Base-by-base conservation (phyloP, 441 rosid genomes). In the Isatis lusitanica region DNA sequence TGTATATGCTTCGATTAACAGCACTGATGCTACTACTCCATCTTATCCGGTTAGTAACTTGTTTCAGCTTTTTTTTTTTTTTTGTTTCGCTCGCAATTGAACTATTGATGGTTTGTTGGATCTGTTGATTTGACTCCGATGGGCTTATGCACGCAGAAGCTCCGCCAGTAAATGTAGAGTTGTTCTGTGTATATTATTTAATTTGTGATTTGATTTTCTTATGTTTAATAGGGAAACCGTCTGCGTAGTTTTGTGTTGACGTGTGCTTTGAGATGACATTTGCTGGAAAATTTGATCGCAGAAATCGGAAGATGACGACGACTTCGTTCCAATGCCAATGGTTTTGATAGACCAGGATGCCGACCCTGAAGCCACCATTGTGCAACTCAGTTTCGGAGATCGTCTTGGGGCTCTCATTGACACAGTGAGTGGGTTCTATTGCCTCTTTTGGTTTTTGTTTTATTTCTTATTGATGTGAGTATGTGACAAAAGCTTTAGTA, bases 371-470 rank as follows among this genome's bases (percentile, higher is more conserved):
- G 88, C 97, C 57, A 92, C 97, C 3, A 78, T 86, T 69, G 97
- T 94, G 26, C 90, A 94, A 71, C 84, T 94, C 75, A 90, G 97
- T 83, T 90, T 92, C 74, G 98, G 98, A 70, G 95, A 94, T 83
- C 97, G 97, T 68, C 87, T 94, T 64, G 98, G 98, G 68, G 97
- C 97, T 68, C 91, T 94, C 28, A 82, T 92, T 86, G 97, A 94
- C 81, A 94, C 98, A 12, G 97, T 91, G 69, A 79, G 75, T 10
- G n/a, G 9, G 13, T 51, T 51, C 56, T 51, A 5, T 51, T 0
- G 0, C 56, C 33, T 51, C 6, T 18, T 48, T 48, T 48, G 28
- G 28, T 48, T 21, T 21, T n/a, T 4, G 10, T 9, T 9, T 24
- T 12, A 9, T 26, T 52, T 52, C 4, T 52, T 52, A 11, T 24